These are phyloP conservation scores for Trypanosoma platydactyli DNA, from an alignment of 208 protist species.

Conservation along the genomic window DNA sequence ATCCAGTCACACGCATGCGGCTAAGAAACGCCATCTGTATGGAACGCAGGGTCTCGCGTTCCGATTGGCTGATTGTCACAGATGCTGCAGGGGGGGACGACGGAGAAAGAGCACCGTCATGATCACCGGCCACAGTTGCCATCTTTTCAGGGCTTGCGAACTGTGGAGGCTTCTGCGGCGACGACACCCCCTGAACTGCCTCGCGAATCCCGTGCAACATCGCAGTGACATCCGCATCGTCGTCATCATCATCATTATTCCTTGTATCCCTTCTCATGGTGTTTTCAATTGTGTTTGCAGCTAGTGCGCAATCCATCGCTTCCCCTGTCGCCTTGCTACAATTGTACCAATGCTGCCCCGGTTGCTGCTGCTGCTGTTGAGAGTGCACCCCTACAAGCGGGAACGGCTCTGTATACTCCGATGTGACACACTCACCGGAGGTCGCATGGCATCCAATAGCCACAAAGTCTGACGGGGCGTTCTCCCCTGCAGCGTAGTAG, in stretches of 20 bases:
- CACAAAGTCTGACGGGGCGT: not conserved
- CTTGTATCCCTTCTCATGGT: constrained; percentile 5
- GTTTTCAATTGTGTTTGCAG: not conserved
- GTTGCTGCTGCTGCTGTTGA: not conserved
- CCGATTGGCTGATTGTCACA: constrained; percentile 54
- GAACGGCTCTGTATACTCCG: not conserved
- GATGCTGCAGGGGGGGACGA: constrained; percentile 17
- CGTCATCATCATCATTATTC: constrained; percentile 18
- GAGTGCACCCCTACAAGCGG: not conserved
- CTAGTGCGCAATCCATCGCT: not conserved
- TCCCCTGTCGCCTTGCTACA: not conserved
- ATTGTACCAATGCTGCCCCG: not conserved
- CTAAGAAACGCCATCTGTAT: constrained; percentile 51
- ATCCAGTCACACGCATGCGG: constrained; percentile 23
- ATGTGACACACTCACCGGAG: not conserved
- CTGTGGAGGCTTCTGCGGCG: constrained; percentile 8
- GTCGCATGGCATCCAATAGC: not conserved
- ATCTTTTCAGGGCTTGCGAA: constrained; percentile 2
- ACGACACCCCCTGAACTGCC: constrained; percentile 8
- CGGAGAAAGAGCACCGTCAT: not conserved
- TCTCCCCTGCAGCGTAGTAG: not conserved
- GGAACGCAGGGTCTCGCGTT: constrained; percentile 48
- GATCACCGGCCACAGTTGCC: not conserved
- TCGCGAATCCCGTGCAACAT: constrained; percentile 31
- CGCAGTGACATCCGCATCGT: constrained; percentile 27